Conservation (phyloP, 768 basidiomycete genomes). For the Pisolithus tinctorius region DNA sequence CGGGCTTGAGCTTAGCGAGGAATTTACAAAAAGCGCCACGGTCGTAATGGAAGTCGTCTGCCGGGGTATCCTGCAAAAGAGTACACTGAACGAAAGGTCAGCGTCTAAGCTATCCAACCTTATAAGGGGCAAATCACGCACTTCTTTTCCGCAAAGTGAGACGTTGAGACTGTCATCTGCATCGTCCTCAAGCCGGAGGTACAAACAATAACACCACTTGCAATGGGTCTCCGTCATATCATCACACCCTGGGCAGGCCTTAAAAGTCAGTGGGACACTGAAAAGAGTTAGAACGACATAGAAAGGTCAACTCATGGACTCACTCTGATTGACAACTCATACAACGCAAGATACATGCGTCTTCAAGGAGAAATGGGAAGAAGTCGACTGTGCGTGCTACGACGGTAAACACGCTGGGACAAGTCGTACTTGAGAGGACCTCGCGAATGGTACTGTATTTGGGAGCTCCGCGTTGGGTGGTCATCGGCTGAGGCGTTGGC, state of each 20-base stretch:
- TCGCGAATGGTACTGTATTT: slow-evolving; percentile 31
- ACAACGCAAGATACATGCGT: slow-evolving; percentile 46
- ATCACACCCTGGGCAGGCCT: slow-evolving; percentile 45
- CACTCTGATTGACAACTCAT: slow-evolving; percentile 47
- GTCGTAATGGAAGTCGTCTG: slow-evolving; percentile 39
- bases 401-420: slow-evolving; percentile 36
- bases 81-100: slow-evolving; percentile 29
- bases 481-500: not conserved
- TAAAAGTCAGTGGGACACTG: slow-evolving; percentile 39
- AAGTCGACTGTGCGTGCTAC: slow-evolving; percentile 49
- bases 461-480: slow-evolving; percentile 2
- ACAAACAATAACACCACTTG: slow-evolving; percentile 42
- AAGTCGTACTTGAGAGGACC: slow-evolving; percentile 24
- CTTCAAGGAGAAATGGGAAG: slow-evolving; percentile 42
- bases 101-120: not conserved
- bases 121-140: slow-evolving; percentile 11
- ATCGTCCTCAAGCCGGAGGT: slow-evolving; percentile 47
- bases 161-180: slow-evolving; percentile 36
- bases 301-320: slow-evolving; percentile 7
- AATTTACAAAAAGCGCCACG: slow-evolving; percentile 31
- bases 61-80: slow-evolving; percentile 38
- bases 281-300: not conserved
- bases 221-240: slow-evolving; percentile 48
- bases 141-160: slow-evolving; percentile 43
- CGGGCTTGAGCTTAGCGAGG: slow-evolving; percentile 32